Conservation (phyloP, 148 eudicot species). For the Cornus kousa region DNA sequence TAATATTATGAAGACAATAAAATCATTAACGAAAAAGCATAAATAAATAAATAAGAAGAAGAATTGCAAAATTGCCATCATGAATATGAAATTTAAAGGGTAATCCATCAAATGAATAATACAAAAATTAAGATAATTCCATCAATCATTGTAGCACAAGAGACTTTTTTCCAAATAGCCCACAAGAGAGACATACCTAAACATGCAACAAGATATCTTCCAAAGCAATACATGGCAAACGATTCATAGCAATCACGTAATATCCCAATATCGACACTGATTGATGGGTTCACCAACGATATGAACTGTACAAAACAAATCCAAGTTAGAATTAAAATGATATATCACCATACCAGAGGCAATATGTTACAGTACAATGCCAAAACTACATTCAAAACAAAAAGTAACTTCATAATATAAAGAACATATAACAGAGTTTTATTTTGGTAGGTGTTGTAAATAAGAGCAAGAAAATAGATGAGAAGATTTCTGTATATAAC, state of each 20-base stretch:
- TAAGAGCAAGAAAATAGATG: too few relatives aligned
- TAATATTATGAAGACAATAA: not conserved
- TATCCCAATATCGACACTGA: slow-evolving; percentile 92
- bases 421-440: not conserved
- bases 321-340: slow-evolving; percentile 6
- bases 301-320: slow-evolving; percentile 56
- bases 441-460: not conserved
- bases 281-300: slow-evolving; percentile 78
- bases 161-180: slow-evolving; percentile 11
- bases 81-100: not conserved
- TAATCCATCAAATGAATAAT: not conserved
- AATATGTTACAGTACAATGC: not conserved
- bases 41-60: not conserved
- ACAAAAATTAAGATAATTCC: not conserved
- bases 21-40: not conserved
- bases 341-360: not conserved
- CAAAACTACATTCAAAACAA: not conserved
- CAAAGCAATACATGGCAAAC: slow-evolving; percentile 99
- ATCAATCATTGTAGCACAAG: not conserved
- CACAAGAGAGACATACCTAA: slow-evolving; percentile 60
- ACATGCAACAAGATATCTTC: slow-evolving; percentile 94
- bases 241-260: slow-evolving; percentile 96
- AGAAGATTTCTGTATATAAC: too few relatives aligned
- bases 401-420: not conserved
- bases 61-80: not conserved